Base-by-base conservation (phyloP, 257 asterid genomes). In the Knoxia roxburghii region DNA sequence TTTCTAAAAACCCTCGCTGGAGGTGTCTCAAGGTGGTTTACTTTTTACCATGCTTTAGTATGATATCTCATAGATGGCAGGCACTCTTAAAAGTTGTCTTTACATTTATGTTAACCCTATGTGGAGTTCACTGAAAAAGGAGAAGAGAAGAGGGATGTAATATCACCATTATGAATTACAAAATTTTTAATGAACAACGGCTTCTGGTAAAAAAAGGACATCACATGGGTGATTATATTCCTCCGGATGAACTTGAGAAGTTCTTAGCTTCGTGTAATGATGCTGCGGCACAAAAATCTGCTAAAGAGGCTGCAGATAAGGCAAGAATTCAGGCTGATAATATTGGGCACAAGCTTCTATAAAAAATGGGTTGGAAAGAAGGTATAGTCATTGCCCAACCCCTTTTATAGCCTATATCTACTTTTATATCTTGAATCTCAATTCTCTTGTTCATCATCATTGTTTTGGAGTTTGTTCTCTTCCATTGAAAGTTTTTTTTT, bases 341-440 rank as follows among this genome's bases (percentile, higher is more conserved):
- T 64, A 86, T 91, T 48, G 98, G 98, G 45, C 98, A 91, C 76
- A 76, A 70, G 64, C 98, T 91, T 68, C 71, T 87, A 54, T 86
- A 95, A 0, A 91, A 89, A 86, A 91, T 91, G 96, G 98, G 98
- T 60, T 91, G 98, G 98, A 89, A 72, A 77, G 96, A 91, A 86
- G 98, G 98, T 91, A 80, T 45, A 32, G 23, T 23, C 52, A 18
- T 46, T 21, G 32, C 21, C 18, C 14, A 18, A 37, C 33, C 39
- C 32, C 21, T 18, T 53, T 50, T 43, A 7, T 18, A 15, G n/a
- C 41, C 50, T n/a, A n/a, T 40, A 20, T 37, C 43, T 62, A 9
- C 24, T 0, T 37, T 9, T 39, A 21, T 12, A 18, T 50, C 24
- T 43, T n/a, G 1, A 29, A 12, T 10, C 43, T 6, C 15, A 5